phyloP scores from a whole-genome alignment of 495 filamentous ascomycete species.

The Aspergillus bridgeri region DNA sequence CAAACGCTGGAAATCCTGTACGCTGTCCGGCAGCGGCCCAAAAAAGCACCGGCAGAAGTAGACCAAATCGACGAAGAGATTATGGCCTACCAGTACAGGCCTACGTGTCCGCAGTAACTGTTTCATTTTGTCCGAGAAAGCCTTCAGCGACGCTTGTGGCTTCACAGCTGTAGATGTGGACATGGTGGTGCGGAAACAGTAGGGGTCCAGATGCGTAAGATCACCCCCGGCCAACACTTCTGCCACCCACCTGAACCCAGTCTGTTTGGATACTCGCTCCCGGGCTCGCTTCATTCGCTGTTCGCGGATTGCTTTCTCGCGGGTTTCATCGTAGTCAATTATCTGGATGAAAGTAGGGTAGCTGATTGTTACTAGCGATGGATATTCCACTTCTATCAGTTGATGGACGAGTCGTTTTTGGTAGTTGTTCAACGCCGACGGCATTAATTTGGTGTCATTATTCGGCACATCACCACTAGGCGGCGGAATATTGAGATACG shows the following conservation, averaged over 20 bases:
- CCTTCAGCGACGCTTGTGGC: conserved; percentile 27
- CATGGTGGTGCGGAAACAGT: conserved; percentile 32
- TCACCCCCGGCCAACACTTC: conserved; percentile 64
- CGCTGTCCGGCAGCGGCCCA: conserved; percentile 56
- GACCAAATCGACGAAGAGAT: conserved; percentile 69
- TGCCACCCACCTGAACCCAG: conserved; percentile 66
- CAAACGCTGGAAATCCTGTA: conserved; percentile 55
- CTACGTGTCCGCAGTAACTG: conserved; percentile 40
- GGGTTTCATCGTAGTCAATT: conserved; percentile 41
- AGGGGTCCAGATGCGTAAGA: conserved; percentile 46
- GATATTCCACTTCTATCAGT: conserved; percentile 61
- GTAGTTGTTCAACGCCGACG: conserved; percentile 35
- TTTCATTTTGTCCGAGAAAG: conserved; percentile 29
- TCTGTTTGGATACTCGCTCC: conserved; percentile 42
- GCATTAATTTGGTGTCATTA: conserved; percentile 6
- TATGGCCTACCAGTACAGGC: conserved; percentile 69
- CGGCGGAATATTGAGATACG: conserved; percentile 32
- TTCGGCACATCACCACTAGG: conserved; percentile 9
- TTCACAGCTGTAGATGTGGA: conserved; percentile 40
- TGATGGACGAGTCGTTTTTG: conserved; percentile 70
- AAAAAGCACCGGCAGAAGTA: conserved; percentile 71
- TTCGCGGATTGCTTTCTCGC: conserved; percentile 42
- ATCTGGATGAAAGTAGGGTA: conserved; percentile 52
- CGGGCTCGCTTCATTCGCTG: conserved; percentile 36
- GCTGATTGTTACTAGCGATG: conserved; percentile 47